Base-by-base conservation (phyloP, 108 stramenopile species). In the Bacterosira constricta region DNA sequence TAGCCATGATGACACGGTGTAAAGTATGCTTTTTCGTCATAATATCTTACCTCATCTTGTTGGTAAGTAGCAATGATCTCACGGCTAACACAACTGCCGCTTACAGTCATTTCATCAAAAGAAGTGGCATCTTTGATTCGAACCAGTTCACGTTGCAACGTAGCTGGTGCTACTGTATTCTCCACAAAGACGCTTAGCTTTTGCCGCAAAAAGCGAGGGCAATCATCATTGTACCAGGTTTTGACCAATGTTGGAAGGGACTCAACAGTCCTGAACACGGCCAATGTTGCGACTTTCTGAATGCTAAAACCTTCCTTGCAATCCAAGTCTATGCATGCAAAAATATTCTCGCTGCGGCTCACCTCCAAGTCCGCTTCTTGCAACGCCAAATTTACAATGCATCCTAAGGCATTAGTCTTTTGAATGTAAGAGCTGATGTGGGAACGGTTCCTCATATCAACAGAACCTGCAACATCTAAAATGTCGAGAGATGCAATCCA, bases 31-130 rank as follows among this genome's bases (percentile, higher is more conserved):
- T 2, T 23, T 11, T 25, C 2, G 23, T 1, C 15, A 51, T 3
- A 27, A 4, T 3, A 26, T 26, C 82, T 70, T 65, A 80, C 82
- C 82, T 96, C 94, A 58, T 96, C 94, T 77, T 96, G 94, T 8
- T 82, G 79, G 63, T 93, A 96, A 18, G 69, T 83, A 17, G 94
- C 91, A 26, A 77, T 81, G 13, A 96, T 80, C 76, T 91, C 87
- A 20, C 94, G 84, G 54, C 83, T 93, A 0, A 84, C 69, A 41
- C 62, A 54, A 44, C 87, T 88, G 6, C 90, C 94, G 32, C 64
- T 84, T 26, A 93, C 90, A 27, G 73, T 66, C 92, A 96, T 91
- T 29, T 91, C 86, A 36, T 89, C 90, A 72, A 89, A 84, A 25
- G 73, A 72, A 17, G 82, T 63, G 49, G 79, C 82, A 45, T 81